Conservation (phyloP, 495 filamentous ascomycete species). For the Aspergillus nidulans region DNA sequence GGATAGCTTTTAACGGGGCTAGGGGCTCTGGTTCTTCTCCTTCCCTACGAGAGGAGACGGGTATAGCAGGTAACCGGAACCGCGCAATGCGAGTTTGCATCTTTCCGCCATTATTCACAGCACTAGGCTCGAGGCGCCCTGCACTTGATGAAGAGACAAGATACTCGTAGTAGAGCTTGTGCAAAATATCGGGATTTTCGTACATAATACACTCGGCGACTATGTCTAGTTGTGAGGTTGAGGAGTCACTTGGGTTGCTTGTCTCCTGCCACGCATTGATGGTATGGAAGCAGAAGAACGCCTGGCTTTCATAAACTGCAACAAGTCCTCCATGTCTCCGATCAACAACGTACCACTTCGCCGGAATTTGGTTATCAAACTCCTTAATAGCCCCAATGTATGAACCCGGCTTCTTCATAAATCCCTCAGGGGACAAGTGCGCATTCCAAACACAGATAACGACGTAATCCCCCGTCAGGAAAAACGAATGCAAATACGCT, state of each 20-base stretch:
- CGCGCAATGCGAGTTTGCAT: conserved; percentile 38
- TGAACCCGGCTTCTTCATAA: conserved; percentile 30
- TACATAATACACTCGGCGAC: conserved; percentile 56
- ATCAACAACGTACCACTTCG: conserved; percentile 69
- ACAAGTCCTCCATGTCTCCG: conserved; percentile 52
- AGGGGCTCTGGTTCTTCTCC: not conserved
- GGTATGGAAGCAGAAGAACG: conserved; percentile 73
- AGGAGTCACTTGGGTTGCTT: conserved; percentile 24
- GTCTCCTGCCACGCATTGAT: conserved; percentile 68
- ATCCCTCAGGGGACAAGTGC: conserved; percentile 52
- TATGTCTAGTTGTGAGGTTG: conserved; percentile 41
- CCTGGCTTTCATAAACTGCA: conserved; percentile 51
- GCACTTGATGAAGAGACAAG: conserved; percentile 39
- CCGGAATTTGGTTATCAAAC: conserved; percentile 46
- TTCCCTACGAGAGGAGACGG: not conserved
- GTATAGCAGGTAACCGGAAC: conserved; percentile 45
- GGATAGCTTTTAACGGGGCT: conserved; percentile 16
- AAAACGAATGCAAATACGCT: conserved; percentile 73
- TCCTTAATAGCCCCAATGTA: conserved; percentile 26
- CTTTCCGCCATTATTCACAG: conserved; percentile 24
- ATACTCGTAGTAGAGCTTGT: conserved; percentile 54
- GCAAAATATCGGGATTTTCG: conserved; percentile 49
- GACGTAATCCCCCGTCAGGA: conserved; percentile 60
- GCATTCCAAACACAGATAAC: conserved; percentile 63
- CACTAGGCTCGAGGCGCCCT: not conserved